Evolutionary conservation across 176 grass and related monocot genomes (phyloP), one percentile per base, ranked within the genome.

Genomic region (Paspalum vaginatum): DNA sequence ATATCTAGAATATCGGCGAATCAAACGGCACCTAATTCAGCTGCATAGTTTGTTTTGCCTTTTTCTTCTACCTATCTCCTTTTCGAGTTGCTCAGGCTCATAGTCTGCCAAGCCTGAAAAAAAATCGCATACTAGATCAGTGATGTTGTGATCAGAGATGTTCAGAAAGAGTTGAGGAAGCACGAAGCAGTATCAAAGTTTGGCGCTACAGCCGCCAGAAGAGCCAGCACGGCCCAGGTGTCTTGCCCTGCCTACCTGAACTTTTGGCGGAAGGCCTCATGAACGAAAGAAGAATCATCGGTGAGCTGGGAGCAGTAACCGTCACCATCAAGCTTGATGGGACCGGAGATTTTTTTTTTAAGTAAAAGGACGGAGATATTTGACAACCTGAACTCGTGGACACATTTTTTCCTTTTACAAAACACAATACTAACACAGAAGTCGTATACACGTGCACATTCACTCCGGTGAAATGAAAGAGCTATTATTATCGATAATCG

Each of bases 261-360:
- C 78, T 26, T 57, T 45, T 9, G 60, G 4, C 32, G 2, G 55
- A 47, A 15, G 61, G n/a, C 13, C 42, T 41, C n/a, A 17, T 26
- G 61, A 20, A 37, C 25, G 25, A 49, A 20, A 8, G 17, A 61
- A 58, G 45, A 61, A 38, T 7, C 4, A 70, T 60, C 12, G 65
- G 18, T 62, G 68, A 83, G 70, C 70, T 83, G 81, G 60, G 44
- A 64, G 60, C 5, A 6, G 57, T 6, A 25, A 75, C 21, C 37
- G 81, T 9, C 11, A 11, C 8, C 37, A 26, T 64, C 58, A 74
- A 65, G 14, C 32, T 21, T 83, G 80, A 52, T 63, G n/a, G 17
- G 46, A n/a, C 46, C 13, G 20, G 13, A 43, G 57, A 74, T 65
- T 64, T 74, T 82, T 82, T n/a, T n/a, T n/a, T n/a, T n/a, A n/a